Conservation (phyloP, 164 flowering plant species). For the Hamamelis virginiana region DNA sequence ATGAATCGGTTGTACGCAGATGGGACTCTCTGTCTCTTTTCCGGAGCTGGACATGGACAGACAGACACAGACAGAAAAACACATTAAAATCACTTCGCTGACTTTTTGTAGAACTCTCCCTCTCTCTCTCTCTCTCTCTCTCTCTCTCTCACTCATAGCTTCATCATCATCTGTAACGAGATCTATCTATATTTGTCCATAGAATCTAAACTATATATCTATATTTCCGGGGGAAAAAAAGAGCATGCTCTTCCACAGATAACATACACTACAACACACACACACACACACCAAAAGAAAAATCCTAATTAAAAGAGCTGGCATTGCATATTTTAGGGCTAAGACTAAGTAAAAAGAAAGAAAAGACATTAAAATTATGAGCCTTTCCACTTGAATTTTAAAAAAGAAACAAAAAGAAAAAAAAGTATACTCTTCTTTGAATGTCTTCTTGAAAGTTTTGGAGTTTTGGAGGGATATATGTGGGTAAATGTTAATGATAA, state of each 20-base stretch:
- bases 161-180: conserved; percentile 42
- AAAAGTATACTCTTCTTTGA: too few relatives aligned
- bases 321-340: too few relatives aligned
- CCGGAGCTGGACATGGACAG: conserved; percentile 64
- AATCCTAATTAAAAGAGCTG: too few relatives aligned
- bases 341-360: too few relatives aligned
- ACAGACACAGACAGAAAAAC: conserved; percentile 22
- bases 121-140: conserved; percentile 18
- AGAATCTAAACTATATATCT: conserved; percentile 3
- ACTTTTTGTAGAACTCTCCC: conserved; percentile 19
- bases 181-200: conserved; percentile 15
- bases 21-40: conserved; percentile 99
- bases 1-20: conserved; percentile 98
- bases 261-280: background rate
- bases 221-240: conserved; percentile 23
- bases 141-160: conserved; percentile 29
- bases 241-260: too few relatives aligned
- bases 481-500: too few relatives aligned
- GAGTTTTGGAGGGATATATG: too few relatives aligned
- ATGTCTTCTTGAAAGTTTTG: too few relatives aligned
- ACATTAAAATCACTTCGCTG: conserved; percentile 31
- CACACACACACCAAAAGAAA: background rate
- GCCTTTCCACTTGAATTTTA: too few relatives aligned
- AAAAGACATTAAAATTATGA: too few relatives aligned
- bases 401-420: too few relatives aligned